A percentile compares a stretch with the other conserved stretches of the same genome.
Conservation (phyloP, 768 basidiomycete genomes). For the Mrakia frigida region DNA sequence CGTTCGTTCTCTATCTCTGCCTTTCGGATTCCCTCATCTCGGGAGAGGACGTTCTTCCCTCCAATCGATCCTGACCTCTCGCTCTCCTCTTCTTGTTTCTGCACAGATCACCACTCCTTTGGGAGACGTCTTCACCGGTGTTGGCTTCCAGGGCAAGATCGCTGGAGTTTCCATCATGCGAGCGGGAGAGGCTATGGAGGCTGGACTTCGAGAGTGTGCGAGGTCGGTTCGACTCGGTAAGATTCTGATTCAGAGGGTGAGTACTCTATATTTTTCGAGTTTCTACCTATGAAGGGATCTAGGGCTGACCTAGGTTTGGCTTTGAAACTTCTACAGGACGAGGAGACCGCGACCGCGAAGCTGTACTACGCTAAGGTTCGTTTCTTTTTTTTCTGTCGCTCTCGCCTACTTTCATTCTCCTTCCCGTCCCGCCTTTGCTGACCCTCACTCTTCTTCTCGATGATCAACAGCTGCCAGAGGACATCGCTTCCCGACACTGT, state of each 20-base stretch:
- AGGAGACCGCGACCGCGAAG: conserved; percentile 87
- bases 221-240: conserved; percentile 86
- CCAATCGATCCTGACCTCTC: conserved; percentile 57
- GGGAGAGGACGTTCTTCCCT: conserved; percentile 55
- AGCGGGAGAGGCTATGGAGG: conserved; percentile 76
- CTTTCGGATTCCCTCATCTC: background rate
- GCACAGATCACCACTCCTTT: conserved; percentile 42
- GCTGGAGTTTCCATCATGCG: conserved; percentile 81
- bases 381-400: background rate
- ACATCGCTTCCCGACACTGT: conserved; percentile 85
- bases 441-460: too few species aligned
- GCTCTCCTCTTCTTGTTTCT: background rate
- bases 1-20: background rate
- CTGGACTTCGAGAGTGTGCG: conserved; percentile 90
- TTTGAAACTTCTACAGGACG: conserved; percentile 59
- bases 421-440: conserved; percentile 32
- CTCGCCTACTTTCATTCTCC: background rate
- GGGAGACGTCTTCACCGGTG: conserved; percentile 80
- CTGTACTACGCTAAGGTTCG: conserved; percentile 80
- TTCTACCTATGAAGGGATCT: background rate
- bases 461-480: conserved; percentile 69
- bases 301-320: background rate
- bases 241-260: conserved; percentile 90
- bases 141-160: conserved; percentile 92
- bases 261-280: conserved; percentile 34